Base-by-base conservation (phyloP, 768 basidiomycete genomes). In the Amyloporia xantha region DNA sequence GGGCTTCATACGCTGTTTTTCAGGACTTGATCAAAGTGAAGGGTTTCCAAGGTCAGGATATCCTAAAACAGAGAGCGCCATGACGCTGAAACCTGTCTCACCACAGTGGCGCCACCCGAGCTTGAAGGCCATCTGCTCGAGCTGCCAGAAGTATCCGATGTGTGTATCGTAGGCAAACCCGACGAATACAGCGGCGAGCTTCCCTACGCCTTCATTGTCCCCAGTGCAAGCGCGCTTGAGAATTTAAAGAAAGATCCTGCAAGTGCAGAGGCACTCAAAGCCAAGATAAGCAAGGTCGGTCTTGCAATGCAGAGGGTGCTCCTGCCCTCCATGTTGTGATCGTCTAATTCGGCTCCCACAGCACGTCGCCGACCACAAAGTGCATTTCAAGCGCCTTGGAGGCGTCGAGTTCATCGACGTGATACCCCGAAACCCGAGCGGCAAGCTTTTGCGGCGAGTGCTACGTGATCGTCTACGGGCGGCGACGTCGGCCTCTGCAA, bases 181-280 rank as follows among this genome's bases (percentile, higher is more conserved):
- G 84, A 90, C 56, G 86, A 88, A 20, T 87, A 83, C 60, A 84
- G 75, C 49, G 86, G 87, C 15, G 86, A 91, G 60, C 55, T 86
- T 10, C 86, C 88, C 0, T 58, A 85, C 46, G 86, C 87, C 6
- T 89, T 77, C 60, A 68, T 89, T 20, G 82, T 82, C 2, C 71
- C 79, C 15, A 66, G 66, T 40, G 56, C 62, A 3, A 68, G 69
- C 12, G 66, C 71, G 3, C 67, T 69, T 9, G 60, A 62, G 30
- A 67, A 72, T 39, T 54, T 64, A 15, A 65, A 68, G 27, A 49
- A 48, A 26, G 60, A 70, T 27, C 54, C 65, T 3, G 52, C 49
- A 10, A 74, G 66, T 23, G 68, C 57, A 0, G 63, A 68, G 2
- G 59, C 63, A 40, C 61, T 79, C 17, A 78, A 77, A 60, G 60